Conservation (phyloP, 768 basidiomycete genomes). For the Boletus sp. region DNA sequence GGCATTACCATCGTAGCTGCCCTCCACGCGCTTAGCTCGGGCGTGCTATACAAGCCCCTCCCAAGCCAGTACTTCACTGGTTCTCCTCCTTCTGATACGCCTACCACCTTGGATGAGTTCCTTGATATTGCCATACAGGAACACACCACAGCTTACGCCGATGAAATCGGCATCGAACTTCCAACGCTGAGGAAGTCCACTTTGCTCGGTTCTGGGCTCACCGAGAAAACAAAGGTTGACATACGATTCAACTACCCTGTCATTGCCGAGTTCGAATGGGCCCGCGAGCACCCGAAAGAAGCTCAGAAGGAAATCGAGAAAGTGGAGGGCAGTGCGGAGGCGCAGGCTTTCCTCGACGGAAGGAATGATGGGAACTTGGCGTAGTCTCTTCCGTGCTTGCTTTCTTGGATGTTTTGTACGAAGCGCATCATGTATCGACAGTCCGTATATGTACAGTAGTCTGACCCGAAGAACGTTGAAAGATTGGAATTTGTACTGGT, state of each 20-base stretch:
- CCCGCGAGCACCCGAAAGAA: too few relatives aligned
- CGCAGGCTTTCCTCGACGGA: too few relatives aligned
- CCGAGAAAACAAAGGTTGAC: background rate
- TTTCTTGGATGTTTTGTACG: too few relatives aligned
- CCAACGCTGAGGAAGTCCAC: background rate
- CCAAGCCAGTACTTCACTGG: constrained; percentile 1
- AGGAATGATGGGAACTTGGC: too few relatives aligned
- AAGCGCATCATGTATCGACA: too few relatives aligned
- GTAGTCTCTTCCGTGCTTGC: too few relatives aligned
- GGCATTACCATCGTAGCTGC: background rate
- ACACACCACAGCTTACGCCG: background rate
- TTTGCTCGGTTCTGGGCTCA: background rate
- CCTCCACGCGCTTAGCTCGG: background rate
- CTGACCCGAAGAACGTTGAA: too few relatives aligned
- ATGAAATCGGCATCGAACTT: background rate
- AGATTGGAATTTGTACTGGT: too few relatives aligned
- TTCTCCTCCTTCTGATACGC: background rate
- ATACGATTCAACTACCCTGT: constrained; percentile 1
- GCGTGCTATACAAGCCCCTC: constrained; percentile 7
- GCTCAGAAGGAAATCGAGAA: too few relatives aligned
- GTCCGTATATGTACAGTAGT: too few relatives aligned
- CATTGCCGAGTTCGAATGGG: constrained; percentile 11
- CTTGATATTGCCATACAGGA: background rate
- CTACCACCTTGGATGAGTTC: background rate
- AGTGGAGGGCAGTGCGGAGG: too few relatives aligned